Percentiles rank a stretch among this genome's conserved stretches.
Evolutionary conservation across 495 filamentous ascomycete genomes (phyloP).

Genomic region (Stereocaulon alpinum): DNA sequence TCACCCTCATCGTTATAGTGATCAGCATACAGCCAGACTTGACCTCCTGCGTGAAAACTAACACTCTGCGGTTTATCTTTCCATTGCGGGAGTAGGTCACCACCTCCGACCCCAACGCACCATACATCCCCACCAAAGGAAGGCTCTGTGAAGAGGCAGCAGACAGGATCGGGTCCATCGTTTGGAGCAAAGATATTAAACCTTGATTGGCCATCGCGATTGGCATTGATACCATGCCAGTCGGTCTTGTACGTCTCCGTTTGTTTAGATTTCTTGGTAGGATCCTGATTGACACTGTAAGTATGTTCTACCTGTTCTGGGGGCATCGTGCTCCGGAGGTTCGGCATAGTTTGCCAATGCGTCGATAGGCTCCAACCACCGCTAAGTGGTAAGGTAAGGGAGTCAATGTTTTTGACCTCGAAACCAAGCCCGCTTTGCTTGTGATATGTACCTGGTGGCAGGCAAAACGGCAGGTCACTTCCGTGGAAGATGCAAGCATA

Average conservation of each 20-base stretch:
- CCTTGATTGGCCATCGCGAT: conserved; percentile 1
- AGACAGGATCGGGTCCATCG: conserved; percentile 11
- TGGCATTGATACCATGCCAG: conserved; percentile 1
- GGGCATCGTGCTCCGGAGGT: neutral
- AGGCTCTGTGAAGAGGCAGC: conserved; percentile 8
- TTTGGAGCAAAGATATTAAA: conserved; percentile 3
- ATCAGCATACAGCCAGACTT: conserved; percentile 8
- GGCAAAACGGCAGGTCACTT: conserved; percentile 3
- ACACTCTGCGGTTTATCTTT: conserved; percentile 6
- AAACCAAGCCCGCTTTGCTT: conserved; percentile 11
- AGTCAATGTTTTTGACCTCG: conserved; percentile 12
- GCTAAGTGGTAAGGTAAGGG: neutral
- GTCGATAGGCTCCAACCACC: conserved; percentile 5
- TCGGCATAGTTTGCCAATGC: neutral
- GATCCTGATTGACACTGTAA: conserved; percentile 9
- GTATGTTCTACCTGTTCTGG: neutral
- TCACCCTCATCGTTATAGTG: conserved; percentile 3
- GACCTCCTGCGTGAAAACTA: conserved; percentile 3
- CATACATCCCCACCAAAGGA: conserved; percentile 4
- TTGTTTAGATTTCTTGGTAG: neutral
- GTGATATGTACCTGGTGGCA: conserved; percentile 7
- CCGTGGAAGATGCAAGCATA: conserved; percentile 11
- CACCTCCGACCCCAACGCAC: conserved; percentile 4
- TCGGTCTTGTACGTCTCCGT: neutral
- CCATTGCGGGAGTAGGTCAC: conserved; percentile 3